A percentile compares a stretch with the other conserved stretches of the same genome.
Evolutionary conservation across 2,329 filamentous ascomycete species (phyloP).

Genomic region (Exophiala mesophila): DNA sequence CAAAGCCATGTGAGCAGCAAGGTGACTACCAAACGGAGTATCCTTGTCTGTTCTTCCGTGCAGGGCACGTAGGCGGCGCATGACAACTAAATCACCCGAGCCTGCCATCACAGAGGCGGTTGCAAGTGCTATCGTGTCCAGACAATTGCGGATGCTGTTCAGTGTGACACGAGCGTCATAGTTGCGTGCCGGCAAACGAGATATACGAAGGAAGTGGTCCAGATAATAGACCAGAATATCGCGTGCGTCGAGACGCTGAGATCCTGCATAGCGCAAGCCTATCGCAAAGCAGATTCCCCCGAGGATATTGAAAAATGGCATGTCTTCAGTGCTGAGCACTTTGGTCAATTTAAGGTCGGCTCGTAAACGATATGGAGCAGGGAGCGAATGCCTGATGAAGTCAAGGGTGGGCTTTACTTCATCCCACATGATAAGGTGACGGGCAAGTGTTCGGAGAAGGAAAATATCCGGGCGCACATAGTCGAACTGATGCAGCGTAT

Average conservation of each 20-base stretch:
- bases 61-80: slow-evolving; percentile 77
- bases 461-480: slow-evolving; percentile 93
- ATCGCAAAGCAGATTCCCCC: slow-evolving; percentile 73
- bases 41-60: slow-evolving; percentile 82
- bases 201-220: slow-evolving; percentile 78
- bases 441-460: slow-evolving; percentile 79
- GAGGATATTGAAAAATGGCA: slow-evolving; percentile 89
- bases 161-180: slow-evolving; percentile 84
- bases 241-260: slow-evolving; percentile 63
- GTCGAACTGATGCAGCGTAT: slow-evolving; percentile 86
- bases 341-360: slow-evolving; percentile 56
- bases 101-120: slow-evolving; percentile 91
- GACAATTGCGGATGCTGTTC: slow-evolving; percentile 81
- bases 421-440: slow-evolving; percentile 90
- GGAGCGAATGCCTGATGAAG: slow-evolving; percentile 74
- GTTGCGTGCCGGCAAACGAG: slow-evolving; percentile 55
- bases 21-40: slow-evolving; percentile 86
- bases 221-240: slow-evolving; percentile 80
- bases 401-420: slow-evolving; percentile 65
- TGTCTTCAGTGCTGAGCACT: slow-evolving; percentile 69
- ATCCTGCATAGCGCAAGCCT: slow-evolving; percentile 69
- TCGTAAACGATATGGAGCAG: slow-evolving; percentile 60
- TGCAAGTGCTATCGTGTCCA: slow-evolving; percentile 78
- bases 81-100: slow-evolving; percentile 79
- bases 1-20: slow-evolving; percentile 87